Base-by-base conservation (phyloP, 2,329 filamentous ascomycete species). In the Pseudogymnoascus sp. region DNA sequence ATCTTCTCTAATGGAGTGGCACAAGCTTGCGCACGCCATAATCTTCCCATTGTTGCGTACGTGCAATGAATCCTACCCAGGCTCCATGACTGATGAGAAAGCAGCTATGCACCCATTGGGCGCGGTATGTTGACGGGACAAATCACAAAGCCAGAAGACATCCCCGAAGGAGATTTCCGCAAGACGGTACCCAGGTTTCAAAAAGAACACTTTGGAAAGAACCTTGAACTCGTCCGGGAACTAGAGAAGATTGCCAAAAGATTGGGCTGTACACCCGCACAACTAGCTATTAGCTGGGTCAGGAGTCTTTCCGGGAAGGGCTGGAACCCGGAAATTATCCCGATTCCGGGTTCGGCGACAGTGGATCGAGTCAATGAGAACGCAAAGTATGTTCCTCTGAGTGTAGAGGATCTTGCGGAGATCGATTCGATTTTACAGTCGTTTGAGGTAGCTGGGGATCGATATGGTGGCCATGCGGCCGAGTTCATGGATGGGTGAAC, bases 11-110 rank as follows among this genome's bases (percentile, higher is more conserved):
- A 76, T 60, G 76, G 78, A 3, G 72, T 80, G 25, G 74, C 75
- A 1, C 68, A 71, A 6, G 79, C 83, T 0, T 88, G 85, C 70
- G 80, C 78, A 0, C 81, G 93, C 71, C 74, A 89, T 53, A 77
- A 79, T 56, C 91, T 93, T 64, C 86, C 88, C 0, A 77, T 93
- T 59, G 75, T 91, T 34, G 88, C 87, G 69, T 92, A 91, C 75
- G 70, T 38, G n/a, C n/a, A 31, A 63, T 37, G 21, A 65, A 21
- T 38, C 50, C 16, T 28, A 16, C 37, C 12, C 60, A 28, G 11
- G 23, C 12, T 28, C 18, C 31, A 37, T 21, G 18, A 65, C 67
- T 67, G 53, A 69, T 36, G 21, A 62, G 10, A 63, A 38, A 77
- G 10, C 59, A 73, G 71, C 0, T 92, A 91, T 75, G 87, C 87